phyloP scores from a whole-genome alignment of 116 monocot genomes.

The Dioscorea cayenensis region DNA sequence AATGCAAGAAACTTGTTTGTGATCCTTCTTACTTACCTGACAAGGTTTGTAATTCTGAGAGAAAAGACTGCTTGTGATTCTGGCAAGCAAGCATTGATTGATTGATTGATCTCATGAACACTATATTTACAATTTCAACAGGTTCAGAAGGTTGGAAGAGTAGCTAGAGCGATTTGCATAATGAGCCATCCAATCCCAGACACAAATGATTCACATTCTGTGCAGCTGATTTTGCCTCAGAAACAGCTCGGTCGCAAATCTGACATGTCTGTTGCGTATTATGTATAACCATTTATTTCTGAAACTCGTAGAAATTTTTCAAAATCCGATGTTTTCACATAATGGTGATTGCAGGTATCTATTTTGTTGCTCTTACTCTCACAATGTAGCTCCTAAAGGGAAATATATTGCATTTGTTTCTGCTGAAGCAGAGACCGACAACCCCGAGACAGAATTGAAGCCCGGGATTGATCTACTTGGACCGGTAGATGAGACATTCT shows the following conservation, averaged over 20 bases:
- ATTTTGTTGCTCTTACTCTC: conserved; percentile 66
- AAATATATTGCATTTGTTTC: conserved; percentile 68
- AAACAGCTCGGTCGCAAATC: conserved; percentile 57
- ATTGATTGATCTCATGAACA: too few species aligned
- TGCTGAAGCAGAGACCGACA: conserved; percentile 66
- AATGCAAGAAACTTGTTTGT: conserved; percentile 61
- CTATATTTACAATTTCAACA: conserved; percentile 9
- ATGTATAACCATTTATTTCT: neutral
- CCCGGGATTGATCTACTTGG: conserved; percentile 65
- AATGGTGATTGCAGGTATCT: conserved; percentile 23
- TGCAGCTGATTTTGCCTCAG: conserved; percentile 65
- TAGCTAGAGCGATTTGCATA: conserved; percentile 61
- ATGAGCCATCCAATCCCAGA: conserved; percentile 71
- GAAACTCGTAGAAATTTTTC: neutral
- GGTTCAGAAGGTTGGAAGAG: conserved; percentile 65
- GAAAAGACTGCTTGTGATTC: too few species aligned
- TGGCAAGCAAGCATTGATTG: neutral
- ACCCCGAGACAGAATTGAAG: conserved; percentile 61
- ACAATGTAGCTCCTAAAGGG: conserved; percentile 78
- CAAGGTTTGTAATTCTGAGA: conserved; percentile 30
- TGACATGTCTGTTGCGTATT: conserved; percentile 38
- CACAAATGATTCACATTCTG: conserved; percentile 57
- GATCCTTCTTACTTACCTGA: conserved; percentile 61
- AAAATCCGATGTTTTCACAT: neutral
- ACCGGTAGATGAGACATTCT: conserved; percentile 31